phyloP scores from a whole-genome alignment of 345 rosid genomes.

The Schrenkiella parvula region DNA sequence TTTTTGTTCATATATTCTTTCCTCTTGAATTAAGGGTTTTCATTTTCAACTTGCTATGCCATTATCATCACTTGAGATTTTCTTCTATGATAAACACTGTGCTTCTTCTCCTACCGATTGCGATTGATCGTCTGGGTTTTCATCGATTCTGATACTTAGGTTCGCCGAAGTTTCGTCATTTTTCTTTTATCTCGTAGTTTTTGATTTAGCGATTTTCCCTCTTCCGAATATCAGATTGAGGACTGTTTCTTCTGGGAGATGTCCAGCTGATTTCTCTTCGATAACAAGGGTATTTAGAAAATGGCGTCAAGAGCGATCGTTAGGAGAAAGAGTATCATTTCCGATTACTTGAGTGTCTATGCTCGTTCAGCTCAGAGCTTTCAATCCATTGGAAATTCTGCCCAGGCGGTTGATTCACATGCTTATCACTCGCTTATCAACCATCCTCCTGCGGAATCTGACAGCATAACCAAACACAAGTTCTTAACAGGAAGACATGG shows the following conservation, averaged over 20 bases:
- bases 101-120: background rate
- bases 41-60: background rate
- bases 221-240: conserved; percentile 21
- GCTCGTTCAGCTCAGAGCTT: conserved; percentile 39
- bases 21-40: background rate
- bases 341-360: conserved; percentile 42
- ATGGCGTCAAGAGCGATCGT: conserved; percentile 78
- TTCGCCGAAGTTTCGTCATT: background rate
- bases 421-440: conserved; percentile 20
- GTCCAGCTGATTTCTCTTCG: conserved; percentile 18
- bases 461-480: conserved; percentile 16
- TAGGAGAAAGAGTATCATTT: conserved; percentile 48
- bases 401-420: conserved; percentile 29
- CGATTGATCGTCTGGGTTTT: background rate
- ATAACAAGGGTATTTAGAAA: conserved; percentile 9
- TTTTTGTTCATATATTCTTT: background rate
- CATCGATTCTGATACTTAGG: background rate
- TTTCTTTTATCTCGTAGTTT: background rate
- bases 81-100: background rate
- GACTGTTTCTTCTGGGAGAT: conserved; percentile 20
- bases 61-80: background rate
- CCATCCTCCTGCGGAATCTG: conserved; percentile 9
- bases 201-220: background rate
- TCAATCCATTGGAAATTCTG: conserved; percentile 36
- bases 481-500: conserved; percentile 23